Conservation (phyloP, 2,329 filamentous ascomycete genomes). For the Phyllosticta paracitricarpa region DNA sequence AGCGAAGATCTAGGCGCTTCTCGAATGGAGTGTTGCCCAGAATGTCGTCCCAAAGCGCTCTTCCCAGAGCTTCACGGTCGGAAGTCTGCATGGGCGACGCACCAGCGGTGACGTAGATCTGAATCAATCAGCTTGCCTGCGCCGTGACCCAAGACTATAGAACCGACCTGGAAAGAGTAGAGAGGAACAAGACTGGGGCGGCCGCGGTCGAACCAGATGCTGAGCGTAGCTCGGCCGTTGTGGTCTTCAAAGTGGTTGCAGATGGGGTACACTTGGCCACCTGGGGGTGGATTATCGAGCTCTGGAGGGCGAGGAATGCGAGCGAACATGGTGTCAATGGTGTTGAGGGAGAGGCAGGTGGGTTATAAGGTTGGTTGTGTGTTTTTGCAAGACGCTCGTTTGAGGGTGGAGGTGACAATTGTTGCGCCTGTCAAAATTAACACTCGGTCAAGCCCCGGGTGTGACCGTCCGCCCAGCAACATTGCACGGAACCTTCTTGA, state of each 20-base stretch:
- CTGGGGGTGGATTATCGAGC: not conserved
- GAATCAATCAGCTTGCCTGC: not conserved
- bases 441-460: too few species aligned
- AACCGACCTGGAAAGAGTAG: not conserved
- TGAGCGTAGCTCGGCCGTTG: not conserved
- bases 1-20: not conserved
- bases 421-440: too few species aligned
- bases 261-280: not conserved
- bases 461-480: too few species aligned
- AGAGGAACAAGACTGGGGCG: not conserved
- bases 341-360: not conserved
- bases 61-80: not conserved
- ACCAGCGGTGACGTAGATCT: not conserved
- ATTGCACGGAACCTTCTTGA: too few species aligned
- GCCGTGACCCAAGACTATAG: too few species aligned
- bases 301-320: not conserved
- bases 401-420: too few species aligned
- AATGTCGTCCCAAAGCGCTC: not conserved
- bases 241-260: not conserved
- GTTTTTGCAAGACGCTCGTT: too few species aligned
- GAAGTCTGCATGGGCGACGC: not conserved
- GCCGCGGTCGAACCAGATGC: not conserved
- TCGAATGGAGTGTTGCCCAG: not conserved
- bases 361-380: too few species aligned
- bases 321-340: not conserved